phyloP scores from a whole-genome alignment of 2,329 filamentous ascomycete species.

The Ophiostoma montium region DNA sequence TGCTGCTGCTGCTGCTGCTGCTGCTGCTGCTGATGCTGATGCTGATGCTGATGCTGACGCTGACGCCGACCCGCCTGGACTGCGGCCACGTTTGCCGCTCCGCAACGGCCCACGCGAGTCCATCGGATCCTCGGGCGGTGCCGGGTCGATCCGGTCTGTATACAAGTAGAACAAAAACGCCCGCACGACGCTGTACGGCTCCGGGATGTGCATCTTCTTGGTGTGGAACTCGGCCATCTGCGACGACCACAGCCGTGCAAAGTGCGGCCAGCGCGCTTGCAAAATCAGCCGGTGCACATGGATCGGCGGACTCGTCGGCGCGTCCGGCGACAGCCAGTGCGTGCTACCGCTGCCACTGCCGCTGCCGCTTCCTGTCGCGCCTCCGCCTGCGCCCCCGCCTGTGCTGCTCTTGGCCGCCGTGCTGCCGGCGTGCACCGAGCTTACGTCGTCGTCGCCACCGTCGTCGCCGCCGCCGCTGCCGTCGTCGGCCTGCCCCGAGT shows the following conservation, averaged over 20 bases:
- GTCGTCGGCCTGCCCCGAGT: slow-evolving; percentile 56
- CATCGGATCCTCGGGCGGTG: slow-evolving; percentile 24
- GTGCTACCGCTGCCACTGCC: not conserved
- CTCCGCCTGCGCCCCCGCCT: too few species aligned
- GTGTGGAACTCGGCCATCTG: slow-evolving; percentile 98
- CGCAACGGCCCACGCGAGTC: not conserved
- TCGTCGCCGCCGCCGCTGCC: slow-evolving; percentile 33
- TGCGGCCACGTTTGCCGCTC: slow-evolving; percentile 14
- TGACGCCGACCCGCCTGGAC: not conserved
- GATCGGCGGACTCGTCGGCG: slow-evolving; percentile 65
- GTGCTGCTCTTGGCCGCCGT: not conserved
- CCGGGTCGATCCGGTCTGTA: slow-evolving; percentile 69
- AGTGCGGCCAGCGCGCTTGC: slow-evolving; percentile 92
- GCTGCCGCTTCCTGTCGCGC: not conserved
- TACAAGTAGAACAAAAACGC: slow-evolving; percentile 95
- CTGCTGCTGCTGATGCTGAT: not conserved
- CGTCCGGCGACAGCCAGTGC: slow-evolving; percentile 44
- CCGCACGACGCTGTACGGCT: slow-evolving; percentile 85
- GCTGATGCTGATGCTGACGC: not conserved
- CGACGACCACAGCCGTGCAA: slow-evolving; percentile 76
- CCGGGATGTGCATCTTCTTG: slow-evolving; percentile 94
- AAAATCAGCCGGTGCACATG: slow-evolving; percentile 92
- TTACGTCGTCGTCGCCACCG: slow-evolving; percentile 25
- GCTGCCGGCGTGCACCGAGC: not conserved
- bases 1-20: too few species aligned